Evolutionary conservation across 768 basidiomycete genomes (phyloP).

Genomic region (Cystobasidium tubakii): DNA sequence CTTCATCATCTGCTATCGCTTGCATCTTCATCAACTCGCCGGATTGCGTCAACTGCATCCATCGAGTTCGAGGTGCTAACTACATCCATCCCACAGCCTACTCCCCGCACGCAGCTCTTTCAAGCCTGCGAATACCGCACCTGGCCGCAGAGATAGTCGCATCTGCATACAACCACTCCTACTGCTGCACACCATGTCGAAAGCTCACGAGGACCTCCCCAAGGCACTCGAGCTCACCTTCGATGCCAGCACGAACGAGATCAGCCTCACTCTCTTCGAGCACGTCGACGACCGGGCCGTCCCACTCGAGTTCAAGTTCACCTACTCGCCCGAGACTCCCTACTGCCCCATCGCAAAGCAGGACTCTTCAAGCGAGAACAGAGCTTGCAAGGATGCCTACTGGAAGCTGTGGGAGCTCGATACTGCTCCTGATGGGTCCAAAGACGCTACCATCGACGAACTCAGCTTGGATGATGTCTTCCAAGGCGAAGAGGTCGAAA

Average conservation of each 20-base stretch:
- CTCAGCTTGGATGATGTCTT: constrained; percentile 76
- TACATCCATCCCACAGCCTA: neutral
- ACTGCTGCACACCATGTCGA: constrained; percentile 3
- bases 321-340: constrained; percentile 78
- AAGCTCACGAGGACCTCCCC: constrained; percentile 26
- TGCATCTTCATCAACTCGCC: constrained; percentile 4
- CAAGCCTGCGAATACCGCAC: neutral
- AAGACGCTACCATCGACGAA: constrained; percentile 56
- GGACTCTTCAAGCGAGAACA: constrained; percentile 69
- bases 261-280: constrained; percentile 72
- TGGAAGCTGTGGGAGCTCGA: constrained; percentile 98
- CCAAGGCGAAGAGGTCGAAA: constrained; percentile 75
- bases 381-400: constrained; percentile 84
- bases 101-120: neutral
- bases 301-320: constrained; percentile 73
- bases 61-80: too few relatives aligned
- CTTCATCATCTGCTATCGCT: neutral
- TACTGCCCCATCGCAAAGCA: constrained; percentile 87
- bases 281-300: constrained; percentile 65
- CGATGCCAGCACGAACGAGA: constrained; percentile 55
- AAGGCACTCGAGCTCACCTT: constrained; percentile 74
- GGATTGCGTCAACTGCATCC: too few relatives aligned
- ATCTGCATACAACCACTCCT: neutral
- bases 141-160: neutral
- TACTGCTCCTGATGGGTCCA: constrained; percentile 20